Base-by-base conservation (phyloP, 805 yeast species). In the Myxozyma mucilagina region DNA sequence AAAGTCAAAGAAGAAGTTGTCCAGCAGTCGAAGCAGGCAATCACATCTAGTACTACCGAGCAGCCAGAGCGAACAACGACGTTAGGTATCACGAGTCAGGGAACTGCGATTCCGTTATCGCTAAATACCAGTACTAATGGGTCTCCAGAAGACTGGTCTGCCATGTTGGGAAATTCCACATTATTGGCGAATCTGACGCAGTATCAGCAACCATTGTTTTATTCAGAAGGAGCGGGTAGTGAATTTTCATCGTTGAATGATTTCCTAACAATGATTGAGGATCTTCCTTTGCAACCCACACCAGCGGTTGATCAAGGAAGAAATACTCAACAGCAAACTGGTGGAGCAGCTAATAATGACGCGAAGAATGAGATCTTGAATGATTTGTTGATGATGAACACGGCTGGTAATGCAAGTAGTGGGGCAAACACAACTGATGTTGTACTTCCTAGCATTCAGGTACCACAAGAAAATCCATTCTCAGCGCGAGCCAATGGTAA, bases 191-290 rank as follows among this genome's bases (percentile, higher is more conserved):
- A 57, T 20, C 54, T 60, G 18, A 54, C 67, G 47, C 57, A 57
- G 7, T 56, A 66, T 41, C 69, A 68, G 77, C 57, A 76, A 64
- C 94, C 96, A 0, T 83, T 87, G 60, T 91, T 91, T 75, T 87
- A 84, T 65, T 88, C 96, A 0, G 97, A 91, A 69, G 96, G 91
- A 0, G 67, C 63, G 11, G 96, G 96, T 1, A 86, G 94, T 20
- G 97, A 92, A 74, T 91, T 92, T 71, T 85, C 90, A 64, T 90
- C 97, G 0, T 78, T 92, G 67, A 90, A 90, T 61, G 97, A 92
- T 71, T 92, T 92, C 69, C 76, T 92, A 55, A 85, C 92, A 1
- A 89, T 92, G 89, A 83, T 92, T 49, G 97, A 92, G 69, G 97
- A 91, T 39, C 18, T 29, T 1, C 54, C 54, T 24, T n/a, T 35